Evolutionary conservation across 2,329 filamentous ascomycete species (phyloP).

Genomic region (Leptosphaerulina australis): DNA sequence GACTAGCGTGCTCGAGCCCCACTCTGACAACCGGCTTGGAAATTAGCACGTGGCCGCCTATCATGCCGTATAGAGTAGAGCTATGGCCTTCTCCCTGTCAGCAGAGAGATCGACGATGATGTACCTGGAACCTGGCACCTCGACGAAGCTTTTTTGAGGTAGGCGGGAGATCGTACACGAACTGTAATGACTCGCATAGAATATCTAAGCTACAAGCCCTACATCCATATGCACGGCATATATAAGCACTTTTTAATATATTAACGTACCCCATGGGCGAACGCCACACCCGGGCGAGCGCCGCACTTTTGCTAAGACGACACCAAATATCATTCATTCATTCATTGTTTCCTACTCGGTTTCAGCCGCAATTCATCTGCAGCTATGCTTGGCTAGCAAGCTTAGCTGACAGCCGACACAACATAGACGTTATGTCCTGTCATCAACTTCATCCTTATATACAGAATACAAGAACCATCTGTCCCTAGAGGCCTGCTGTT

Average conservation of each 20-base stretch:
- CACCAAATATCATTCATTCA: too few species aligned
- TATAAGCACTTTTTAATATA: not conserved
- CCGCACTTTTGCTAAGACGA: not conserved
- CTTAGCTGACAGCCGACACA: not conserved
- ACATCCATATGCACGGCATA: not conserved
- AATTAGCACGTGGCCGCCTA: not conserved
- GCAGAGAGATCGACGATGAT: not conserved
- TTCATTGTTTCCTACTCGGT: too few species aligned
- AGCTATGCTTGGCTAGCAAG: slow-evolving; percentile 24
- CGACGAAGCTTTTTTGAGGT: slow-evolving; percentile 1
- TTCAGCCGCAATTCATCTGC: not conserved
- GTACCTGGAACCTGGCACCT: not conserved
- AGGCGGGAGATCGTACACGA: not conserved
- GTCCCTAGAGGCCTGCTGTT: too few species aligned
- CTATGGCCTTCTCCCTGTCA: not conserved
- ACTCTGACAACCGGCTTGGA: slow-evolving; percentile 1
- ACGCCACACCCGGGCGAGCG: not conserved
- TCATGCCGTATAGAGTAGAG: not conserved
- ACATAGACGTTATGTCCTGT: too few species aligned
- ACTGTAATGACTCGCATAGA: slow-evolving; percentile 1
- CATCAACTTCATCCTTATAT: too few species aligned
- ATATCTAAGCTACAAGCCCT: not conserved
- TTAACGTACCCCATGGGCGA: slow-evolving; percentile 1
- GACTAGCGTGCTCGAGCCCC: slow-evolving; percentile 3
- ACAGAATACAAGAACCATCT: too few species aligned